Conservation (phyloP, 495 filamentous ascomycete species). For the Beverwykella pulmonaria region DNA sequence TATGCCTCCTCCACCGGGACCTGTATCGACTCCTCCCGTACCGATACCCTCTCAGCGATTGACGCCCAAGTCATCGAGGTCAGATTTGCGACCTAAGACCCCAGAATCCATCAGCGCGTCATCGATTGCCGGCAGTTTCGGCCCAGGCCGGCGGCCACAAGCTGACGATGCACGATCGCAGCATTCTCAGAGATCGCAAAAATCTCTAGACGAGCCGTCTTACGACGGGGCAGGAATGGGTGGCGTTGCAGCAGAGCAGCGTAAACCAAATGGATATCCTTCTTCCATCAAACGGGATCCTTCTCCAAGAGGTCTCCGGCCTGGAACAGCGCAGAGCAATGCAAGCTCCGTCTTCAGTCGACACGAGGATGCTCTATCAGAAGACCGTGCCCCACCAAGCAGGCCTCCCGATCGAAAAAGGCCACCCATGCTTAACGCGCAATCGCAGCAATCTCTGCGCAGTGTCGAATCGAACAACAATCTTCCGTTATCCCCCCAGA, state of each 20-base stretch:
- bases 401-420: conserved; percentile 36
- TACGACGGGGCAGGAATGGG: conserved; percentile 15
- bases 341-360: conserved; percentile 33
- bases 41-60: conserved; percentile 25
- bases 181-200: conserved; percentile 26
- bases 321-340: conserved; percentile 34
- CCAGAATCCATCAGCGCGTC: conserved; percentile 34
- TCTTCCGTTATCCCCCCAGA: conserved; percentile 8
- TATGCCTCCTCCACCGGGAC: conserved; percentile 6
- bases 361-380: conserved; percentile 23
- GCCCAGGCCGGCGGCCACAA: conserved; percentile 23
- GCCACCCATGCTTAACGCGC: conserved; percentile 33
- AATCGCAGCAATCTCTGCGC: conserved; percentile 15
- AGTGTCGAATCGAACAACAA: conserved; percentile 9
- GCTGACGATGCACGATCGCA: conserved; percentile 33
- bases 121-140: conserved; percentile 27
- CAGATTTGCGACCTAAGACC: conserved; percentile 37
- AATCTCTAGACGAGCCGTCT: conserved; percentile 24
- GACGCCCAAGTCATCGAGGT: conserved; percentile 41
- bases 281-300: conserved; percentile 15
- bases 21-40: neutral
- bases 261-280: conserved; percentile 23
- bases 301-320: conserved; percentile 30
- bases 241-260: conserved; percentile 18
- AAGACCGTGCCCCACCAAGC: conserved; percentile 15